A percentile compares a stretch with the other conserved stretches of the same genome.
Evolutionary conservation across 73 alveolate genomes (phyloP).

Genomic region (Paramecium caudatum): DNA sequence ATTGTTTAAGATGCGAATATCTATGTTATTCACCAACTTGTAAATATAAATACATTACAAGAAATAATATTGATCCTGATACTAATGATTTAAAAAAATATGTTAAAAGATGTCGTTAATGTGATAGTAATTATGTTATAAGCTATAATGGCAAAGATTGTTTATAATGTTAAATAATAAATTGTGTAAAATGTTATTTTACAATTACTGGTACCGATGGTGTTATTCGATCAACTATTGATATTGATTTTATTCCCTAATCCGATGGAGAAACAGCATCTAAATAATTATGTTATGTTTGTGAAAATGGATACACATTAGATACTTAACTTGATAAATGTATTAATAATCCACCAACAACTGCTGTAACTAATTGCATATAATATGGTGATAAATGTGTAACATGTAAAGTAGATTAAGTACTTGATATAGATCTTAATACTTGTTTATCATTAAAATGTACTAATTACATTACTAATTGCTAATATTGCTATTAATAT

Average conservation of each 20-base stretch:
- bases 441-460: neutral
- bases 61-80: neutral
- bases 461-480: neutral
- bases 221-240: neutral
- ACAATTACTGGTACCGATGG: neutral
- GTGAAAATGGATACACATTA: neutral
- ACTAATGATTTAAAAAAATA: neutral
- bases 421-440: conserved; percentile 2
- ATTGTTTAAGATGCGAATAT: conserved; percentile 48
- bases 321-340: neutral
- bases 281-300: neutral
- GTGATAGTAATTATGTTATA: neutral
- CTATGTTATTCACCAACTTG: neutral
- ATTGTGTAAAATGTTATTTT: conserved; percentile 20
- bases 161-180: neutral
- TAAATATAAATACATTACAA: neutral
- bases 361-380: neutral
- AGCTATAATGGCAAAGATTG: conserved; percentile 21
- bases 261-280: neutral
- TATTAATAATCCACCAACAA: neutral
- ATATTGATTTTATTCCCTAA: conserved; percentile 30
- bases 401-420: neutral
- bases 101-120: conserved; percentile 27
- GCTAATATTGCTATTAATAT: neutral
- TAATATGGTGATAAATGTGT: neutral